Evolutionary conservation across 352 stramenopile species (phyloP).

Genomic region (Aphanomyces cochlioides): DNA sequence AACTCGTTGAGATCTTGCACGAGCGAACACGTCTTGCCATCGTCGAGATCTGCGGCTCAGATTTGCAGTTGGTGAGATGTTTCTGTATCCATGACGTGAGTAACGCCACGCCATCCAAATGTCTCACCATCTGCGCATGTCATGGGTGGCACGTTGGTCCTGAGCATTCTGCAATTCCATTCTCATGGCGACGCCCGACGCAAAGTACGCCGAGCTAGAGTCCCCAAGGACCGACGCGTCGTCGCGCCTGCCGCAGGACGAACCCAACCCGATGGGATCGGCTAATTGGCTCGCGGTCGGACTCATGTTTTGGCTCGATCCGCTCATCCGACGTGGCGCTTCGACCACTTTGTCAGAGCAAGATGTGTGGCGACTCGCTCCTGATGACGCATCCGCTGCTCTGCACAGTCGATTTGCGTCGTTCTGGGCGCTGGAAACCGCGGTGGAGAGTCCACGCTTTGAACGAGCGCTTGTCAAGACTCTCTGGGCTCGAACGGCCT

Average conservation of each 20-base stretch:
- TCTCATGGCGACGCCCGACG: no score
- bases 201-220: no score
- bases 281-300: constrained; percentile 42
- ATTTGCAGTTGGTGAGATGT: no score
- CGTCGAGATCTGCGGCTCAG: no score
- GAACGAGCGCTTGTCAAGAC: constrained; percentile 43
- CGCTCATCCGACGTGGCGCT: constrained; percentile 41
- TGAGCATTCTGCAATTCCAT: no score
- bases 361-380: constrained; percentile 43
- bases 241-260: background rate
- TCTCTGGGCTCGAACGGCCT: constrained; percentile 39
- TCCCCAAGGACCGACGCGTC: no score
- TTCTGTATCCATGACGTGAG: no score
- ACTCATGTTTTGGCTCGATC: constrained; percentile 54
- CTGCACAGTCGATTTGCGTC: constrained; percentile 44
- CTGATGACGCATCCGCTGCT: constrained; percentile 39
- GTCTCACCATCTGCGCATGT: no score
- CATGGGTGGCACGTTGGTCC: no score
- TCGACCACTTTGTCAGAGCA: constrained; percentile 37
- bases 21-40: no score
- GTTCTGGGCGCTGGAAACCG: constrained; percentile 36
- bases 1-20: no score
- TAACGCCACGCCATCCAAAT: no score
- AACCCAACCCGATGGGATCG: constrained; percentile 40
- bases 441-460: constrained; percentile 34